A percentile compares a stretch with the other conserved stretches of the same genome.
phyloP scores from a whole-genome alignment of 768 basidiomycete species.

The Xerocomus brunneocitrinus region DNA sequence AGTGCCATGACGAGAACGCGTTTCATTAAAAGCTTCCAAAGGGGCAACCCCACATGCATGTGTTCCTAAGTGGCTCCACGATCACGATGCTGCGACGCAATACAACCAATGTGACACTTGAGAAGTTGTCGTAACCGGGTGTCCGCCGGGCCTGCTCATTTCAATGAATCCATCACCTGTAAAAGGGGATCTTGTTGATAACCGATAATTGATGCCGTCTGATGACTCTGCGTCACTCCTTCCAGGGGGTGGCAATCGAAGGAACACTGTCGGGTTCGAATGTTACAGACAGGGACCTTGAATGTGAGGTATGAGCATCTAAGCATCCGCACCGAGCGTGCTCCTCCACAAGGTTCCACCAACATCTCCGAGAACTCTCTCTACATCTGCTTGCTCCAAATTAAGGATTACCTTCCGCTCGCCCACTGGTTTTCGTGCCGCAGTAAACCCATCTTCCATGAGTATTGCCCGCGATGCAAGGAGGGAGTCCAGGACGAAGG shows the following conservation, averaged over 20 bases:
- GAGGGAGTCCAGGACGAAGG: constrained; percentile 68
- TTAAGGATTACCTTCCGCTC: constrained; percentile 79
- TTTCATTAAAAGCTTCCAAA: constrained; percentile 1
- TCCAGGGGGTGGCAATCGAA: neutral
- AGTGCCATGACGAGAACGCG: neutral
- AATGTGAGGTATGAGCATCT: neutral
- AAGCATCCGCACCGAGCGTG: constrained; percentile 26
- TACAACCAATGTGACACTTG: neutral
- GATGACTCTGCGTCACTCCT: neutral
- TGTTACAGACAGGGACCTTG: neutral
- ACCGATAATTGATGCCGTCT: neutral
- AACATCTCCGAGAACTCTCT: constrained; percentile 77
- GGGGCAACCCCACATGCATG: neutral
- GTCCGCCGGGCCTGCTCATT: neutral
- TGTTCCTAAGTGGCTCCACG: neutral
- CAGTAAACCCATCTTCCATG: constrained; percentile 57
- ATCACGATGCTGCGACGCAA: neutral
- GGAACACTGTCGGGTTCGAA: neutral
- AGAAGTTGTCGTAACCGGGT: neutral
- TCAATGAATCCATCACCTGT: neutral
- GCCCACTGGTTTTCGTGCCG: constrained; percentile 49
- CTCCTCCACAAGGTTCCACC: constrained; percentile 69
- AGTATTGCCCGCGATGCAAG: constrained; percentile 73
- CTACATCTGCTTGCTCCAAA: constrained; percentile 78
- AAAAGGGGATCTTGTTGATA: neutral